Conservation (phyloP, 768 basidiomycete genomes). For the Lactifluus hygrophoroides region DNA sequence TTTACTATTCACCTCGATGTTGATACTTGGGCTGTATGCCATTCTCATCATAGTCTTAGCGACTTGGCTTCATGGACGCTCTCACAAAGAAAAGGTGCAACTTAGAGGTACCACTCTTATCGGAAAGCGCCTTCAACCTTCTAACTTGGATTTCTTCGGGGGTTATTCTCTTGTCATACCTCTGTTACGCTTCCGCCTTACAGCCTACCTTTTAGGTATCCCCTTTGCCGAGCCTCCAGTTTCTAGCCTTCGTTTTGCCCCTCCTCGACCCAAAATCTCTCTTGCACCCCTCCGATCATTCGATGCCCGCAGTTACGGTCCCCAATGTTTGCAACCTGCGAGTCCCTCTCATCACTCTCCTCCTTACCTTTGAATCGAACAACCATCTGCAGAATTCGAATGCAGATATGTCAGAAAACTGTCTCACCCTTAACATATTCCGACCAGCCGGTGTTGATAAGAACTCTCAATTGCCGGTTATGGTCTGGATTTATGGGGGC, state of each 20-base stretch:
- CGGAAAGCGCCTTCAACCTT: conserved; percentile 16
- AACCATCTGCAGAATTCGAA: not conserved
- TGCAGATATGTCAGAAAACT: conserved; percentile 34
- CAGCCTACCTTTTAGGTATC: conserved; percentile 22
- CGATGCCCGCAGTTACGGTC: conserved; percentile 27
- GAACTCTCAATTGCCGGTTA: conserved; percentile 31
- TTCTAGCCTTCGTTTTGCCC: conserved; percentile 24
- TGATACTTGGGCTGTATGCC: not conserved
- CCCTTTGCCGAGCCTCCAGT: conserved; percentile 31
- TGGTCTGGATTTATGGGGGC: conserved; percentile 40
- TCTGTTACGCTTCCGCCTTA: not conserved
- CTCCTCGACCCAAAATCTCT: conserved; percentile 22
- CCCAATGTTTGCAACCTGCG: conserved; percentile 25
- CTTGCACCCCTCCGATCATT: conserved; percentile 22
- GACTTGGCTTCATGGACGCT: not conserved
- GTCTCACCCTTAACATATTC: conserved; percentile 40
- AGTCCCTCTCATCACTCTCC: not conserved
- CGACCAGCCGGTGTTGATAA: conserved; percentile 29
- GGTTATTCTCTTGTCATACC: conserved; percentile 12
- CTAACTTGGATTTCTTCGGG: conserved; percentile 27
- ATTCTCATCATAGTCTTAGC: not conserved
- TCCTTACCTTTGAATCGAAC: not conserved
- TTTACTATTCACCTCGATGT: too few species aligned
- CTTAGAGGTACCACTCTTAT: conserved; percentile 23
- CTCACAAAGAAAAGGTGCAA: not conserved